Conservation (phyloP, 1,139 yeast genomes). For the Taphrina populina region DNA sequence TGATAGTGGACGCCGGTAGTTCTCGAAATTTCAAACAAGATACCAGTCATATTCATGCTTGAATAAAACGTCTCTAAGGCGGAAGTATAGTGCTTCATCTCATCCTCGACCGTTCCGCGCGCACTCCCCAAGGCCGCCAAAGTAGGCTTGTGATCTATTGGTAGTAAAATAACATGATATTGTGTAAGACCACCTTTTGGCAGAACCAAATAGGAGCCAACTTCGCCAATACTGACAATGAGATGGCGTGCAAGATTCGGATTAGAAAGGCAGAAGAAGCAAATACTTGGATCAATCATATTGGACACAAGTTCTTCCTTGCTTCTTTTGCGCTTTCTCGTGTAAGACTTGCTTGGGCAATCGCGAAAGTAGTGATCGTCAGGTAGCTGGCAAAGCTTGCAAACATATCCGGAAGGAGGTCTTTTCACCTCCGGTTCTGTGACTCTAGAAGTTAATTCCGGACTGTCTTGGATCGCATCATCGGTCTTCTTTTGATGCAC, state of each 20-base stretch:
- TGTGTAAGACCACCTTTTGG: conserved; percentile 84
- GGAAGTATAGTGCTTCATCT: conserved; percentile 43
- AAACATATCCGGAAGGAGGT: conserved; percentile 26
- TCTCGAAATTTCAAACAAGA: conserved; percentile 44
- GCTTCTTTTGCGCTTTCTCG: conserved; percentile 30
- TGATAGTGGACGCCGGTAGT: conserved; percentile 45
- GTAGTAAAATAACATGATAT: conserved; percentile 74
- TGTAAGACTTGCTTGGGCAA: conserved; percentile 32
- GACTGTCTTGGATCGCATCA: conserved; percentile 36
- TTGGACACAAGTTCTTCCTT: conserved; percentile 31
- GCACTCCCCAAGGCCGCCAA: conserved; percentile 41
- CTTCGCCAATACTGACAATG: conserved; percentile 68
- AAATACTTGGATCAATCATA: conserved; percentile 46
- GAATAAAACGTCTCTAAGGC: conserved; percentile 39
- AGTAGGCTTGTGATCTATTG: conserved; percentile 70
- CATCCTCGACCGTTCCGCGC: conserved; percentile 44
- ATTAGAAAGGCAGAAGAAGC: conserved; percentile 83
- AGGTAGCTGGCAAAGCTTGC: conserved; percentile 26
- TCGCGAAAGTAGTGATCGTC: conserved; percentile 25
- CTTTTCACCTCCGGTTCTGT: conserved; percentile 41
- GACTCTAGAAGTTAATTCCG: too few relatives aligned
- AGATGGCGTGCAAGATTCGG: conserved; percentile 76
- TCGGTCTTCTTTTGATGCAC: conserved; percentile 20
- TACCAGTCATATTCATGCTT: conserved; percentile 39
- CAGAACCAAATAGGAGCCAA: conserved; percentile 64